phyloP scores from a whole-genome alignment of 2,329 filamentous ascomycete genomes.

The Parascedosporium putredinis region DNA sequence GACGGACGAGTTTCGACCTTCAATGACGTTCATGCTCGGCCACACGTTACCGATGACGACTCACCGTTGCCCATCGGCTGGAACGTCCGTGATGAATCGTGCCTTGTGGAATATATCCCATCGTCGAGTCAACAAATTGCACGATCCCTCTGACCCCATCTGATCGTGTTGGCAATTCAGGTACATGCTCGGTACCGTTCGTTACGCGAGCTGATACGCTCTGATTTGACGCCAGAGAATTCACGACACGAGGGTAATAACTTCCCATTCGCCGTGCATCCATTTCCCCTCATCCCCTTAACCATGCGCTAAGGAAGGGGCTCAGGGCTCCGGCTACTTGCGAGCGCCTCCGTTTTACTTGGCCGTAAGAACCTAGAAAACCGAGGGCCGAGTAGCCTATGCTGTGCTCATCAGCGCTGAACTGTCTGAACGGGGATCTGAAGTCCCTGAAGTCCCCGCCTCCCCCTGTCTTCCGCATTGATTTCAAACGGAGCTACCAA shows the following conservation, averaged over 20 bases:
- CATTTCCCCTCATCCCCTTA: not conserved
- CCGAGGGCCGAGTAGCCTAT: too few species aligned
- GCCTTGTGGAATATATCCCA: not conserved
- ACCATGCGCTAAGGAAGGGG: not conserved
- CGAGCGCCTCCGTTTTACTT: not conserved
- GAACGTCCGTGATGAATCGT: not conserved
- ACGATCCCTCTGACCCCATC: not conserved
- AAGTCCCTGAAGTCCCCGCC: not conserved
- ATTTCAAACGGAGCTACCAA: not conserved
- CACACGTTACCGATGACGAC: not conserved
- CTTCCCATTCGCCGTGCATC: not conserved
- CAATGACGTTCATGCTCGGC: not conserved
- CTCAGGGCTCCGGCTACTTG: not conserved
- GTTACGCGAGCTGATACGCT: not conserved
- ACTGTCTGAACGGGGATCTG: too few species aligned
- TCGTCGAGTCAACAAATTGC: not conserved
- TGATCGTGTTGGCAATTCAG: not conserved
- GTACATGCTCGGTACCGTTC: not conserved
- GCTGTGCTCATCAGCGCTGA: too few species aligned
- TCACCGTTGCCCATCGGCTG: not conserved
- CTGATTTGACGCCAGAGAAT: not conserved
- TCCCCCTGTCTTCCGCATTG: conserved; percentile 1
- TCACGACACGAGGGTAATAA: not conserved
- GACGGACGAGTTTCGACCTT: too few species aligned
- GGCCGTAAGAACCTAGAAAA: too few species aligned